A percentile compares a stretch with the other conserved stretches of the same genome.
phyloP scores from a whole-genome alignment of 1,139 yeast species.

The Zygoascus sp. region DNA sequence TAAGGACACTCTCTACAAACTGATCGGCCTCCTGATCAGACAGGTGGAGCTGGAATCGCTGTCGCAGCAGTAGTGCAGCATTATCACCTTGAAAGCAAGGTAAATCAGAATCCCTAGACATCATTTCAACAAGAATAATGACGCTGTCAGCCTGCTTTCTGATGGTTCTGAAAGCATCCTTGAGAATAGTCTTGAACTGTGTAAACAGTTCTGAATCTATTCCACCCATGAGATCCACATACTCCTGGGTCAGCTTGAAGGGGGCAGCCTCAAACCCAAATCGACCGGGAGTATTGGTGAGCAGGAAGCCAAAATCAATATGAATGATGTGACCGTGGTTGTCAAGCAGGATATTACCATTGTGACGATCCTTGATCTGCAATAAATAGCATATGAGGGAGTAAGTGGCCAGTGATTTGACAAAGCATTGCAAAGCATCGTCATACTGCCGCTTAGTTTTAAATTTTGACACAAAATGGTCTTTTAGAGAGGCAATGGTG shows the following conservation, averaged over 20 bases:
- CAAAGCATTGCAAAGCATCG: slow-evolving; percentile 78
- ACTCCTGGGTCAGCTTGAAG: slow-evolving; percentile 83
- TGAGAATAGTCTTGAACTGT: slow-evolving; percentile 57
- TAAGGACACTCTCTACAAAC: slow-evolving; percentile 69
- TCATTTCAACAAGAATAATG: slow-evolving; percentile 77
- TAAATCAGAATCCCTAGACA: slow-evolving; percentile 84
- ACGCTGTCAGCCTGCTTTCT: slow-evolving; percentile 69
- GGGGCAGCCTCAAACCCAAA: slow-evolving; percentile 98
- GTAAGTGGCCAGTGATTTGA: slow-evolving; percentile 80
- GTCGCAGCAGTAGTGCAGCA: slow-evolving; percentile 66
- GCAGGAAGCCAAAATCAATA: slow-evolving; percentile 89
- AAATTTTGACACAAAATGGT: slow-evolving; percentile 50
- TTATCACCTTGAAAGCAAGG: slow-evolving; percentile 92
- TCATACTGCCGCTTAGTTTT: slow-evolving; percentile 37
- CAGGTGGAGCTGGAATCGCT: slow-evolving; percentile 73
- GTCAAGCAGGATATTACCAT: slow-evolving; percentile 92
- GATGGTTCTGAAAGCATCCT: slow-evolving; percentile 65
- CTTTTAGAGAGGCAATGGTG: slow-evolving; percentile 63
- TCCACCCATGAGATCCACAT: slow-evolving; percentile 84
- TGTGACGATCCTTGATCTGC: slow-evolving; percentile 93
- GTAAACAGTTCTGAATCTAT: slow-evolving; percentile 53
- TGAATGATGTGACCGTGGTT: slow-evolving; percentile 93
- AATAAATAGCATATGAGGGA: slow-evolving; percentile 82
- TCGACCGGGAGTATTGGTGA: slow-evolving; percentile 93
- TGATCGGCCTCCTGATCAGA: slow-evolving; percentile 67